Evolutionary conservation across 495 filamentous ascomycete genomes (phyloP), one percentile per base, ranked within the genome.

Genomic region (Aspergillus avenaceus): DNA sequence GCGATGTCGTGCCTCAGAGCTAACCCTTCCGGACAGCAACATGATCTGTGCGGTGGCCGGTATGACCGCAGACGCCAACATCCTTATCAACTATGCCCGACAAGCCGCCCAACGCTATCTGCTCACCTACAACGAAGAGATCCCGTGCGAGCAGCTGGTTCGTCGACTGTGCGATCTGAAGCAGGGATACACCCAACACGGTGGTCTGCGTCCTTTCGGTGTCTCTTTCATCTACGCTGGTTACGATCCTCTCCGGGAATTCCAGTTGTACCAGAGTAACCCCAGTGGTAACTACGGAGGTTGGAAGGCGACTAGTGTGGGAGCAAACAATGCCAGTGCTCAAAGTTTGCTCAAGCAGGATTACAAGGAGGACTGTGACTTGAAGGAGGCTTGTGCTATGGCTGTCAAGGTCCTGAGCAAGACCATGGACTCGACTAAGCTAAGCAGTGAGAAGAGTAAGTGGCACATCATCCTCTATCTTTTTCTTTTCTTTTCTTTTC

Each of bases 141-240:
- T 99, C 60, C 93, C 93, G 49, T 99, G 93, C 75, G 93, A 97
- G 67, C 93, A 97, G 74, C 89, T 99, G 26, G 93, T 99, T 47
- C 90, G 93, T 59, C 85, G 86, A 55, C 79, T 99, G 62, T 99
- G 95, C 73, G 93, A 99, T 73, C 78, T 97, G 55, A 99, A 99
- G 80, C 93, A 99, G 78, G 91, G 95, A 58, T 99, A 99, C 77
- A 99, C 93, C 55, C 93, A 99, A 70, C 95, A 96, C 70, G 93
- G 93, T 79, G 86, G 93, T 74, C 86, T 99, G 47, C 87, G 93
- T 55, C 93, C 93, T 19, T 99, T 99, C 61, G 93, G 93, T 71
- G 93, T 99, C 38, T 96, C 90, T 29, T 97, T 99, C 82, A 97
- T 99, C 79, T 99, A 99, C 67, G 93, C 93, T 42, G 93, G 93